Conservation (phyloP, 768 basidiomycete species). For the Podaxis pistillaris region DNA sequence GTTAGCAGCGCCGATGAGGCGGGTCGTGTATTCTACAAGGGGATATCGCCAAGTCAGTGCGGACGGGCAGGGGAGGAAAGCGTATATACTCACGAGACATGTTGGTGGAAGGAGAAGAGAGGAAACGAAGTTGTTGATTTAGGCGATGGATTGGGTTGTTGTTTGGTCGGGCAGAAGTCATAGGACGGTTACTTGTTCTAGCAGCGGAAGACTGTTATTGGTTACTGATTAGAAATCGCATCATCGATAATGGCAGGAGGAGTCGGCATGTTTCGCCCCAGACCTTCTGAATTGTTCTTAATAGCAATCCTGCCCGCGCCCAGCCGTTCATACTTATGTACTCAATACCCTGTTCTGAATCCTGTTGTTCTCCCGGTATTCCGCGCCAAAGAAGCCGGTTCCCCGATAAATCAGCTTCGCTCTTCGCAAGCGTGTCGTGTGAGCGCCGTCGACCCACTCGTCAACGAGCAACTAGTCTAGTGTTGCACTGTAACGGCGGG, state of each 20-base stretch:
- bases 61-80: conserved; percentile 19
- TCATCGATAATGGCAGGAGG: conserved; percentile 15
- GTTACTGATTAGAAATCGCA: conserved; percentile 15
- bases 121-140: conserved; percentile 59
- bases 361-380: not conserved
- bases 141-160: conserved; percentile 44
- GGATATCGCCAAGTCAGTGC: not conserved
- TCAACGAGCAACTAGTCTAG: conserved; percentile 16
- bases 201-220: conserved; percentile 12
- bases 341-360: not conserved
- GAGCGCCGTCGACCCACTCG: not conserved
- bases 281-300: not conserved
- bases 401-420: not conserved
- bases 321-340: conserved; percentile 5
- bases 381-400: not conserved
- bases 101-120: conserved; percentile 32
- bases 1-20: conserved; percentile 85
- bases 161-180: conserved; percentile 37
- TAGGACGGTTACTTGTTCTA: conserved; percentile 21
- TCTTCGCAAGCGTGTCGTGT: not conserved
- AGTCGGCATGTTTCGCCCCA: not conserved
- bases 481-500: not conserved
- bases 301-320: not conserved
- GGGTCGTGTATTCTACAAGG: conserved; percentile 61
- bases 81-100: conserved; percentile 56